Conservation (phyloP, 2,329 filamentous ascomycete species). For the Dothidotthia symphoricarpi region DNA sequence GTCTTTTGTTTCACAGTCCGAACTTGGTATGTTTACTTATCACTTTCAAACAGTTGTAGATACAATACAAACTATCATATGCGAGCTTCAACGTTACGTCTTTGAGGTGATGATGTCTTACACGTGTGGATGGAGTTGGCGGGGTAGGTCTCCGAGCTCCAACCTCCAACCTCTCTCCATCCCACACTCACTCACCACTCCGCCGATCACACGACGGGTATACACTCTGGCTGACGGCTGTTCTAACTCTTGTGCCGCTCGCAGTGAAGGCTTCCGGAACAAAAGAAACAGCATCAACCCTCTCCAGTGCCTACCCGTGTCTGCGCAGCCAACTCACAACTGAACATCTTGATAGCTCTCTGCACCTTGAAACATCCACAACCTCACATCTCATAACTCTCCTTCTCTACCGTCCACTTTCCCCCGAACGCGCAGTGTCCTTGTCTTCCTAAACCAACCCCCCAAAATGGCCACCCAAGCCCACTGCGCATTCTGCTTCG, state of each 20-base stretch:
- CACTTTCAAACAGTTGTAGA: no score
- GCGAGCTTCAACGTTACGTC: not conserved
- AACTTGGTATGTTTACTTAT: not conserved
- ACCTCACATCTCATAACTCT: not conserved
- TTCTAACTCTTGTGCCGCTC: constrained; percentile 26
- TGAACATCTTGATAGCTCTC: not conserved
- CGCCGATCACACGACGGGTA: no score
- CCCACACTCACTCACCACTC: constrained; percentile 7
- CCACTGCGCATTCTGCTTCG: constrained; percentile 94
- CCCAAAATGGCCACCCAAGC: constrained; percentile 72
- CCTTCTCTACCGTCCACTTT: not conserved
- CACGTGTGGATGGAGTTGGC: constrained; percentile 11
- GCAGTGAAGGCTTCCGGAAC: constrained; percentile 14
- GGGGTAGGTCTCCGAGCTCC: constrained; percentile 12
- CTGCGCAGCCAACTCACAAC: constrained; percentile 10
- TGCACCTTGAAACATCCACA: no score
- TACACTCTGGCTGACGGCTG: not conserved
- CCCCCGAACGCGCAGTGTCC: not conserved
- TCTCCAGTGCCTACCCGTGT: constrained; percentile 6
- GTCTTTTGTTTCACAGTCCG: no score
- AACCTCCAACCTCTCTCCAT: not conserved
- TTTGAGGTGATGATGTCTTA: constrained; percentile 12
- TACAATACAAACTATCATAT: not conserved
- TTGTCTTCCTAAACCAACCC: constrained; percentile 1
- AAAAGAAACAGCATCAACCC: constrained; percentile 4